Evolutionary conservation across 2,329 filamentous ascomycete genomes (phyloP).

Genomic region (Fusarium miscanthi): DNA sequence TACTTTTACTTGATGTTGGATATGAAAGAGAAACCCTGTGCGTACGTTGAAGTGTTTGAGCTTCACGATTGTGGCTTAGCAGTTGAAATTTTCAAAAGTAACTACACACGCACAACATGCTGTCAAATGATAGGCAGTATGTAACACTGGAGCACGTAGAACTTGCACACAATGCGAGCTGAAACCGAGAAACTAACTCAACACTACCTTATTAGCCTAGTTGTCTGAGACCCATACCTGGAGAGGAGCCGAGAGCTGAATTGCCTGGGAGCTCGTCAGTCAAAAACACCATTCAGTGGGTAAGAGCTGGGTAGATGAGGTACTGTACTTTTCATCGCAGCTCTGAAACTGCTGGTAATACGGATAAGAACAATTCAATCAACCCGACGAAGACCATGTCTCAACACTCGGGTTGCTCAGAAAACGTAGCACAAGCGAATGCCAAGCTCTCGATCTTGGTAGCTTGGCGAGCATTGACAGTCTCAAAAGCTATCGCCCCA

Average conservation of each 20-base stretch:
- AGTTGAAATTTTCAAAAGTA: neutral
- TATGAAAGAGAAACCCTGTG: neutral
- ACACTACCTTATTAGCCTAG: neutral
- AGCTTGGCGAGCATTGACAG: slow-evolving; percentile 20
- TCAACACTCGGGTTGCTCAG: neutral
- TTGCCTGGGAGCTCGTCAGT: neutral
- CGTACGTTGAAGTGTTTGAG: neutral
- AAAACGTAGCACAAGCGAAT: slow-evolving; percentile 1
- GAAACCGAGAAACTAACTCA: slow-evolving; percentile 24
- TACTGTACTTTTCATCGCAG: neutral
- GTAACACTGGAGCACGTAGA: slow-evolving; percentile 1
- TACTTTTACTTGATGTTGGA: neutral
- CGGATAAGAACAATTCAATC: neutral
- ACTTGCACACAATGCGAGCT: slow-evolving; percentile 11
- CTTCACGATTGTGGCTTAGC: slow-evolving; percentile 13
- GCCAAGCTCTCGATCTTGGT: slow-evolving; percentile 4
- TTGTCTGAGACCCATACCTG: slow-evolving; percentile 2
- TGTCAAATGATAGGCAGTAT: slow-evolving; percentile 5
- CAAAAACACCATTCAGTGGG: neutral
- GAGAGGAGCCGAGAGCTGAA: slow-evolving; percentile 12
- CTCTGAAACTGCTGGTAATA: neutral
- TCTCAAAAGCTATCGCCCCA: slow-evolving; percentile 1
- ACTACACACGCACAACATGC: neutral
- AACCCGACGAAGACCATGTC: slow-evolving; percentile 7
- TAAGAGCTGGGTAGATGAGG: neutral